phyloP scores from a whole-genome alignment of 2,329 filamentous ascomycete genomes.

The Stachybotrys elegans region DNA sequence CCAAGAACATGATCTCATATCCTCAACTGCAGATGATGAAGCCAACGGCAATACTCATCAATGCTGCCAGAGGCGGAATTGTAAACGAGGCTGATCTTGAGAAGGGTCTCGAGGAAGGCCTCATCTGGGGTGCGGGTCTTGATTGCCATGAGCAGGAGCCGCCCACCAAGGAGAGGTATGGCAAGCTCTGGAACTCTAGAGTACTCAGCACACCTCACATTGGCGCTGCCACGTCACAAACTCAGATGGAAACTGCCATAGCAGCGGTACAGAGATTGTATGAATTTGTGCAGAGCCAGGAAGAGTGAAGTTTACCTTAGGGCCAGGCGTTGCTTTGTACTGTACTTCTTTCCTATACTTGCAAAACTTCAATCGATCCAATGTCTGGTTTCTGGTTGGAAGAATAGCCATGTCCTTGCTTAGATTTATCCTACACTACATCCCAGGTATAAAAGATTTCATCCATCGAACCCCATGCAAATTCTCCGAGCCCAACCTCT shows the following conservation, averaged over 20 bases:
- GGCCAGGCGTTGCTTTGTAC: no score
- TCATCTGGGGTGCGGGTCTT: slow-evolving; percentile 33
- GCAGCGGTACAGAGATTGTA: slow-evolving; percentile 17
- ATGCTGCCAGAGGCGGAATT: slow-evolving; percentile 33
- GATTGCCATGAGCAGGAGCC: slow-evolving; percentile 36
- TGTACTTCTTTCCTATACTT: no score
- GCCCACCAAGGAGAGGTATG: slow-evolving; percentile 27
- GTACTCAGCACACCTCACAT: slow-evolving; percentile 39
- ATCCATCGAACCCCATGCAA: slow-evolving; percentile 1
- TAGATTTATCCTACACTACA: no score
- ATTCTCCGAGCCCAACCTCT: slow-evolving; percentile 5
- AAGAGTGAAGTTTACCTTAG: no score
- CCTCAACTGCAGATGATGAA: slow-evolving; percentile 29
- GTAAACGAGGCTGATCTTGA: slow-evolving; percentile 30
- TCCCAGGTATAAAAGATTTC: neutral
- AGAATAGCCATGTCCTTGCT: no score
- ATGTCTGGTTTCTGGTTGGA: no score
- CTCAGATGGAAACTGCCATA: slow-evolving; percentile 22
- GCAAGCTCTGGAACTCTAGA: slow-evolving; percentile 25
- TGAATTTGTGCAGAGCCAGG: no score
- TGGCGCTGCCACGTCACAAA: slow-evolving; percentile 35
- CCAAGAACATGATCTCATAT: slow-evolving; percentile 24
- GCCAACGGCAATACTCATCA: slow-evolving; percentile 31
- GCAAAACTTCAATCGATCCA: no score
- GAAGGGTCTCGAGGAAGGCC: slow-evolving; percentile 22